A percentile compares a stretch with the other conserved stretches of the same genome.
Evolutionary conservation across 176 grass and related monocot genomes (phyloP).

Genomic region (Tuctoria greenei): DNA sequence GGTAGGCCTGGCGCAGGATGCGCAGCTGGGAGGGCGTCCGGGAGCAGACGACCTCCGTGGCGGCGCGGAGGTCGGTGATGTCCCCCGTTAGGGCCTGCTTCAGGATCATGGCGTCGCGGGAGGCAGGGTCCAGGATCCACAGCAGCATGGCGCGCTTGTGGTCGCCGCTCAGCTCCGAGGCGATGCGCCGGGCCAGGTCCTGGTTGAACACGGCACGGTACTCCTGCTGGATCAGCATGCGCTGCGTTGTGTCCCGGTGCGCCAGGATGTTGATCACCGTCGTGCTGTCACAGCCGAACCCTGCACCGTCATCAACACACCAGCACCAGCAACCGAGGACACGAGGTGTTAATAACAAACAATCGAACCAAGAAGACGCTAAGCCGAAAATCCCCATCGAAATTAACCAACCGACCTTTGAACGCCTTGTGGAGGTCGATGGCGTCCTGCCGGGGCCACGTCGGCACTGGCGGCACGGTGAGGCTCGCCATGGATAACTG

Average conservation of each 20-base stretch:
- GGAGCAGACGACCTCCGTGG: constrained; percentile 83
- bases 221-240: constrained; percentile 61
- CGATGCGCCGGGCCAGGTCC: constrained; percentile 58
- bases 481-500: constrained; percentile 50
- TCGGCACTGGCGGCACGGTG: constrained; percentile 58
- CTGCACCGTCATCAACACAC: constrained; percentile 16
- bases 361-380: neutral
- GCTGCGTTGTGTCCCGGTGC: constrained; percentile 65
- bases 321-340: no score
- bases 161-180: constrained; percentile 64
- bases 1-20: constrained; percentile 58
- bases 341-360: neutral
- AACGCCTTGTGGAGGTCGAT: constrained; percentile 88
- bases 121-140: constrained; percentile 77
- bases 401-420: constrained; percentile 29
- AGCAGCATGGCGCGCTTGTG: constrained; percentile 70
- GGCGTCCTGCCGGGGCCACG: constrained; percentile 74
- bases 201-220: constrained; percentile 52
- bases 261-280: constrained; percentile 67
- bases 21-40: constrained; percentile 60
- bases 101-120: constrained; percentile 67
- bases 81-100: constrained; percentile 57
- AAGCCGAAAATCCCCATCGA: neutral
- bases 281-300: constrained; percentile 80
- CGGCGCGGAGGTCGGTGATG: constrained; percentile 48